Base-by-base conservation (phyloP, 2,329 filamentous ascomycete genomes). In the Orbilia blumenaviensis region DNA sequence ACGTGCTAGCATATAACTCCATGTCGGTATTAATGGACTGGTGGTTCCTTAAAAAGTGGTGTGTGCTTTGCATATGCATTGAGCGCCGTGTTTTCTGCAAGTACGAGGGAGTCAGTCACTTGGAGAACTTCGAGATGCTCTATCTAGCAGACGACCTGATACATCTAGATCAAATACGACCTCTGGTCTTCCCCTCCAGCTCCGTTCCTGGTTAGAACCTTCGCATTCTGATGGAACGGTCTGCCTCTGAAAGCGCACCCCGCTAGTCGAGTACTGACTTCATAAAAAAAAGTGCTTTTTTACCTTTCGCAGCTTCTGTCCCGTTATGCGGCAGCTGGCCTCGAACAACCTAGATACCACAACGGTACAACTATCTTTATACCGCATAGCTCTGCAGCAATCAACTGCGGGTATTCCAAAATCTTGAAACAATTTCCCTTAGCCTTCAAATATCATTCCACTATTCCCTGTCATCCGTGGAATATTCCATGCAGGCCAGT, bases 401-500 rank as follows among this genome's bases (percentile, higher is more conserved):
- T 46, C 66, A 41, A 61, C 54, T 46, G 61, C 25, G 44, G 62
- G 50, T 61, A 41, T 44, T 62, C 54, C 62, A 66, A 29, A 50
- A 18, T 56, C 44, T 64, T 74, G 69, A 74, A 74, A 74, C 69
- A 74, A 66, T 63, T 56, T 52, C 41, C 61, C 61, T 64, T 48
- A 48, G 61, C 38, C 50, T 71, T 63, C 62, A 62, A 61, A 63
- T 54, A 61, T 67, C 25, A 25, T 58, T 38, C 23, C 27, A 27
- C 23, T 42, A 42, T 21, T 38, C 71, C 71, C 56, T 75, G 63
- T 63, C 36, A 34, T 44, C 56, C 38, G 46, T 75, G 63, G 71
- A 75, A 75, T 60, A 58, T 75, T 75, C 71, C 63, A 75, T 75
- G 71, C 71, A 75, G 61, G 25, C 54, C 44, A 67, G 71, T 58